A percentile compares a stretch with the other conserved stretches of the same genome.
Evolutionary conservation across 2,329 filamentous ascomycete genomes (phyloP).

Genomic region (Lecanicillium sp.): DNA sequence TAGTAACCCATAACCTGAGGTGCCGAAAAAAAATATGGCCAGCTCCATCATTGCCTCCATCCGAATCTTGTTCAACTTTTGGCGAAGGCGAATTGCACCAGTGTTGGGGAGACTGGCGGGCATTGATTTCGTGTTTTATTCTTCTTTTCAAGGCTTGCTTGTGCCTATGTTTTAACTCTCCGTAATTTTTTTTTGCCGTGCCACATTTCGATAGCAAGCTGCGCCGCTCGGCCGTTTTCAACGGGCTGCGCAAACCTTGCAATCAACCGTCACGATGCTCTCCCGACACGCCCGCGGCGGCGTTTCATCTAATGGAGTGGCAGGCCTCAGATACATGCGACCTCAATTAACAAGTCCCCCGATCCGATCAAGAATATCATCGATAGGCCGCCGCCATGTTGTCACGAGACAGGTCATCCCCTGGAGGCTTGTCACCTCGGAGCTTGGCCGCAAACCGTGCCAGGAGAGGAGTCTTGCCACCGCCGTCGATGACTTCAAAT

Average conservation of each 20-base stretch:
- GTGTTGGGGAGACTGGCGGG: too few relatives aligned
- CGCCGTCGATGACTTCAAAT: constrained; percentile 29
- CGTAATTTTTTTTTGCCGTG: neutral
- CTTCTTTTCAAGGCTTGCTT: neutral
- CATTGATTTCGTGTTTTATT: too few relatives aligned
- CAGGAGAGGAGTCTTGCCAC: constrained; percentile 30
- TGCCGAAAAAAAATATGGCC: too few relatives aligned
- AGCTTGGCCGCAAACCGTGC: constrained; percentile 3
- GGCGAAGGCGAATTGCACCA: too few relatives aligned
- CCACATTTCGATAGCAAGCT: neutral
- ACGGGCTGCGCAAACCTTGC: neutral
- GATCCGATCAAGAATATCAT: constrained; percentile 10
- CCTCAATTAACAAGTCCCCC: neutral
- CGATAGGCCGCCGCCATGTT: constrained; percentile 16
- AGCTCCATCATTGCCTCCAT: too few relatives aligned
- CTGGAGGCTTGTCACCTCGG: constrained; percentile 16
- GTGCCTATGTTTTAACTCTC: neutral
- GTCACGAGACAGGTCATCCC: constrained; percentile 20
- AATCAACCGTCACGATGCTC: constrained; percentile 22
- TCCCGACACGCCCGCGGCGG: constrained; percentile 23
- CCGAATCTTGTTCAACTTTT: too few relatives aligned
- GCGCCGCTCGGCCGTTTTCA: neutral
- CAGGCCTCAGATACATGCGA: constrained; percentile 12
- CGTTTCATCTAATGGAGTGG: constrained; percentile 16
- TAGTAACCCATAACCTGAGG: too few relatives aligned